Evolutionary conservation across 805 yeast species (phyloP), one percentile per base, ranked within the genome.

Genomic region (Hanseniaspora thailandica): DNA sequence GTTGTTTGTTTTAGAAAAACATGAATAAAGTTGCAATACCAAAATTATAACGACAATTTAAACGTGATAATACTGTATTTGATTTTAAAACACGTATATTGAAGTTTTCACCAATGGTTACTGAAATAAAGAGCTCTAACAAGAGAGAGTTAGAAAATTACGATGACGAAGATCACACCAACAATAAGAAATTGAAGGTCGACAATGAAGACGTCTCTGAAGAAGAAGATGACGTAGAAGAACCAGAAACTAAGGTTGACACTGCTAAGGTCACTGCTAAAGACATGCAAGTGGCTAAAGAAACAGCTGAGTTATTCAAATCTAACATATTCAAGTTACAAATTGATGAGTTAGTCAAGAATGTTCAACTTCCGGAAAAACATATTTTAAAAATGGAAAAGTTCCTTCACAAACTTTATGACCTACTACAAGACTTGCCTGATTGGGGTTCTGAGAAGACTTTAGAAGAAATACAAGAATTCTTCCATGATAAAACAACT

Each of bases 291-390:
- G 76, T 84, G 2, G 96, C 96, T 0, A 76, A 95, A 61, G 97
- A 89, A 66, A 86, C 97, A 0, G 93, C 95, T 1, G 97, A 89
- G 66, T 70, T 90, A 45, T 93, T 89, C 78, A 87, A 89, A 63
- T 87, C 96, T 8, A 93, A 89, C 67, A 88, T 93, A 53, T 90
- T 93, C 80, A 93, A 93, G 66, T 69, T 93, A 55, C 96, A 93
- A 70, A 88, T 93, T 56, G 97, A 89, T 68, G 97, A 89, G 64
- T 71, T 93, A 39, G 71, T 93, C 60, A 77, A 79, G 59, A 97
- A 90, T 66, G 77, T 90, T 39, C 77, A 79, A 60, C 66, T 89
- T 39, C 84, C 84, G 60, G 90, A 86, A 19, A 67, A 77, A 17
- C 81, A 82, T 61, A 76, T 83, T 43, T 64, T 76, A 48, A 71